Evolutionary conservation across 2,329 filamentous ascomycete genomes (phyloP).

Genomic region (Exserohilum rostratum): DNA sequence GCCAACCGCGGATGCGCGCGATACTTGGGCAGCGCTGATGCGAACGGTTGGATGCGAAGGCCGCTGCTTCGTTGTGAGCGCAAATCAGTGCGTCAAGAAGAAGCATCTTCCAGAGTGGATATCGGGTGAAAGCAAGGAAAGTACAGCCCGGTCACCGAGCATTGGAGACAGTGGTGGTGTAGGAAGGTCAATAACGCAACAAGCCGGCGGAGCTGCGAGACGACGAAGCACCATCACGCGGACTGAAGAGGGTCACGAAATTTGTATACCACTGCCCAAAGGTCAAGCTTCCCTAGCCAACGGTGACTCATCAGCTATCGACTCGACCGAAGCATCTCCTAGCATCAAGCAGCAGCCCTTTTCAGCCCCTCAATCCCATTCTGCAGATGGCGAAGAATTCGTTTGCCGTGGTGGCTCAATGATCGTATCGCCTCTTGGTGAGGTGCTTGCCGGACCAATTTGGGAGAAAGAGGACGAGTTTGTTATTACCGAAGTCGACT

Average conservation of each 20-base stretch:
- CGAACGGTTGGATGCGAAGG: constrained; percentile 81
- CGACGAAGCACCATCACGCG: constrained; percentile 50
- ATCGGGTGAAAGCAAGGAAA: constrained; percentile 26
- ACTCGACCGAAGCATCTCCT: constrained; percentile 25
- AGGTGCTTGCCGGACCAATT: constrained; percentile 79
- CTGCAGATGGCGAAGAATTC: constrained; percentile 55
- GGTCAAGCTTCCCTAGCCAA: constrained; percentile 11
- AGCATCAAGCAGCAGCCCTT: constrained; percentile 26
- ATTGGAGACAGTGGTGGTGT: constrained; percentile 8
- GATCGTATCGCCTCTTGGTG: constrained; percentile 78
- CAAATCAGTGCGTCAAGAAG: constrained; percentile 78
- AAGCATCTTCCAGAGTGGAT: constrained; percentile 66
- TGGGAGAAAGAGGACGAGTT: constrained; percentile 78
- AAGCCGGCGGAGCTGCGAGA: constrained; percentile 24
- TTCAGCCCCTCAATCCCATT: constrained; percentile 6
- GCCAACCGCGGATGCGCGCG: constrained; percentile 83
- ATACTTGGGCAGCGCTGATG: constrained; percentile 84
- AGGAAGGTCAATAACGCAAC: constrained; percentile 6
- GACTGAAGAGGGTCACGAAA: constrained; percentile 54
- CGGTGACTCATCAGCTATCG: constrained; percentile 32
- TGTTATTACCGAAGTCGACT: constrained; percentile 75
- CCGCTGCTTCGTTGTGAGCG: constrained; percentile 81
- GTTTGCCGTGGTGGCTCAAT: constrained; percentile 78
- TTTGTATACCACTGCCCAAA: constrained; percentile 50
- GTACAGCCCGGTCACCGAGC: constrained; percentile 2